phyloP scores from a whole-genome alignment of 352 stramenopile genomes.

The Blastocystis sp. region DNA sequence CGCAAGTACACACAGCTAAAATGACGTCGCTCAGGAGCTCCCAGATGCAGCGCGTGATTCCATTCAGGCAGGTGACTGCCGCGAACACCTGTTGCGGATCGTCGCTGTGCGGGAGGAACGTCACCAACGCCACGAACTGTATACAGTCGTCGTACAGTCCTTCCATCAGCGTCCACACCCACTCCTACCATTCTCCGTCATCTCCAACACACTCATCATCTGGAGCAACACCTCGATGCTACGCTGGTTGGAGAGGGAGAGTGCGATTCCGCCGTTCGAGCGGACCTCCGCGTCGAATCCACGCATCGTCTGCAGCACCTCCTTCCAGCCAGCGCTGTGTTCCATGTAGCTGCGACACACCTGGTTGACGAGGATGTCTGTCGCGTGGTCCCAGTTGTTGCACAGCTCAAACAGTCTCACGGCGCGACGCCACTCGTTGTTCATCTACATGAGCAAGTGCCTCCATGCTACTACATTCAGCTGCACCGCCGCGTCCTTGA shows the following conservation, averaged over 20 bases:
- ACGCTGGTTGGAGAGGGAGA: not conserved
- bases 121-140: not conserved
- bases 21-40: not conserved
- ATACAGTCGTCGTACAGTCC: not conserved
- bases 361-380: not conserved
- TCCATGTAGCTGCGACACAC: not conserved
- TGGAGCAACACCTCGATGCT: not conserved
- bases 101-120: not conserved
- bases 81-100: not conserved
- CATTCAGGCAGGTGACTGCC: not conserved
- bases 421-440: conserved; percentile 18
- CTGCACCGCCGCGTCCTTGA: not conserved
- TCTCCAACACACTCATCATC: not conserved
- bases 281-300: not conserved
- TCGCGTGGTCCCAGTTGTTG: conserved; percentile 1
- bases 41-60: not conserved
- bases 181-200: not conserved
- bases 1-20: not conserved
- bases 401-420: conserved; percentile 5
- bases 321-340: not conserved
- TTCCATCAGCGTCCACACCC: not conserved
- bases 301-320: not conserved
- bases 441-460: not conserved
- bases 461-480: not conserved
- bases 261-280: not conserved